Conservation (phyloP, 441 rosid genomes). For the Cnidoscolus chayamansa region DNA sequence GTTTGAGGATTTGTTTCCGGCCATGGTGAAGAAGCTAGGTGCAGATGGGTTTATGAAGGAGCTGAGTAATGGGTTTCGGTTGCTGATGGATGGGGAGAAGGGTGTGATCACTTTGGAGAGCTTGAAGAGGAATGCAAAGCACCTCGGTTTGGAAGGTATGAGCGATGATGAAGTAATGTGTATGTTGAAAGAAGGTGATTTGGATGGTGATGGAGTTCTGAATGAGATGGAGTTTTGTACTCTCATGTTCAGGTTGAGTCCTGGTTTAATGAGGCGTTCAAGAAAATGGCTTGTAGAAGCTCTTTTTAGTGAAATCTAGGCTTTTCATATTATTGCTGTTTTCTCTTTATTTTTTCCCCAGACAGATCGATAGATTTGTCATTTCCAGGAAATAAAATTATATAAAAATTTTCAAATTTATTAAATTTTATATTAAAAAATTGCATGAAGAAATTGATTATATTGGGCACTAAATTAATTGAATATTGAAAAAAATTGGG, state of each 20-base stretch:
- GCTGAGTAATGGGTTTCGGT: constrained; percentile 53
- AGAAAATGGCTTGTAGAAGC: constrained; percentile 36
- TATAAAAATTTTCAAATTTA: too few relatives aligned
- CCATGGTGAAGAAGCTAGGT: constrained; percentile 60
- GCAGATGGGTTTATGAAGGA: constrained; percentile 61
- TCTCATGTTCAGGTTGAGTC: constrained; percentile 67
- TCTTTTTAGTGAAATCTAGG: constrained; percentile 24
- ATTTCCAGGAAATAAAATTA: too few relatives aligned
- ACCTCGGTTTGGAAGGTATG: constrained; percentile 45
- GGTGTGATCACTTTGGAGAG: constrained; percentile 55
- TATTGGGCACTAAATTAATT: too few relatives aligned
- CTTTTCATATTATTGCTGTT: not conserved
- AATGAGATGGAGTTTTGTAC: constrained; percentile 63
- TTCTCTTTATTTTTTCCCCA: not conserved
- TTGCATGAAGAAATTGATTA: too few relatives aligned
- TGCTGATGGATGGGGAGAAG: constrained; percentile 51
- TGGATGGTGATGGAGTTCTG: constrained; percentile 56
- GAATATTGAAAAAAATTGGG: too few relatives aligned
- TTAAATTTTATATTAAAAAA: too few relatives aligned
- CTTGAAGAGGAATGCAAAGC: constrained; percentile 44
- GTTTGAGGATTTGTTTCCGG: constrained; percentile 44
- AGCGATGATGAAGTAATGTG: constrained; percentile 46
- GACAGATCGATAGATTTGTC: too few relatives aligned
- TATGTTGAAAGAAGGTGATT: constrained; percentile 66
- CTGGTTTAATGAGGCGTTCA: constrained; percentile 54